These are phyloP conservation scores for Hawksworthiomyces lignivorus DNA, from an alignment of 2,329 filamentous ascomycete species.

Conservation along the genomic window DNA sequence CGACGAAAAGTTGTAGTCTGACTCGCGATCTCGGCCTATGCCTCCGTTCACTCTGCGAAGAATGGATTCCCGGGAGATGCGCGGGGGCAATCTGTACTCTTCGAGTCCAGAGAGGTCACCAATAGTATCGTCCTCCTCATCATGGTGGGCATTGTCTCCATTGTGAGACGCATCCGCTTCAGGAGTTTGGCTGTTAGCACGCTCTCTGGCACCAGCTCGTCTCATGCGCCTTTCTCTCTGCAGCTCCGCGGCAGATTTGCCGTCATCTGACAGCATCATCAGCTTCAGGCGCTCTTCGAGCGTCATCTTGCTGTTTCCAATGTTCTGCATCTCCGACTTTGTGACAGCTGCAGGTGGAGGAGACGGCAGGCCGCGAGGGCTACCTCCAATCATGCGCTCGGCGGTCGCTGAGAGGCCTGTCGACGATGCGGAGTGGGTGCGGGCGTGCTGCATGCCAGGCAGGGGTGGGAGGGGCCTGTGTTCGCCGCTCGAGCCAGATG, in stretches of 20 bases:
- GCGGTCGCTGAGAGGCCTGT: slow-evolving; percentile 61
- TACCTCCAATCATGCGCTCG: slow-evolving; percentile 56
- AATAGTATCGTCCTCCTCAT: slow-evolving; percentile 51
- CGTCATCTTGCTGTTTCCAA: slow-evolving; percentile 69
- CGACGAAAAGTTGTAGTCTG: slow-evolving; percentile 58
- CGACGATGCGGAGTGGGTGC: slow-evolving; percentile 47
- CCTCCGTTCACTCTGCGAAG: slow-evolving; percentile 74
- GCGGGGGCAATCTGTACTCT: slow-evolving; percentile 61
- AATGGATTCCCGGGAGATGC: slow-evolving; percentile 90
- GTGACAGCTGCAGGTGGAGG: slow-evolving; percentile 62
- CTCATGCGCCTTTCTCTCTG: slow-evolving; percentile 64
- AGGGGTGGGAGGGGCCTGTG: slow-evolving; percentile 81
- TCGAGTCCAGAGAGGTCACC: slow-evolving; percentile 53
- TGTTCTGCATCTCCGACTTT: slow-evolving; percentile 71
- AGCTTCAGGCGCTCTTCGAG: slow-evolving; percentile 78
- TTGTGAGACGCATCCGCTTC: slow-evolving; percentile 31
- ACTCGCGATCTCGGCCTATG: slow-evolving; percentile 46
- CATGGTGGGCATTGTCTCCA: slow-evolving; percentile 28
- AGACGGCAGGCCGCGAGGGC: slow-evolving; percentile 61
- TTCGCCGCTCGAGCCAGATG: slow-evolving; percentile 69
- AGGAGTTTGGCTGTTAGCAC: slow-evolving; percentile 32
- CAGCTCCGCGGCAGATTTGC: slow-evolving; percentile 54
- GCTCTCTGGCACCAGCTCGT: slow-evolving; percentile 48
- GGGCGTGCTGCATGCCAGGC: slow-evolving; percentile 49
- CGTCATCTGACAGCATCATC: slow-evolving; percentile 76